Evolutionary conservation across 768 basidiomycete genomes (phyloP), one percentile per base, ranked within the genome.

Genomic region (Rhodosporidiobolus odoratus): DNA sequence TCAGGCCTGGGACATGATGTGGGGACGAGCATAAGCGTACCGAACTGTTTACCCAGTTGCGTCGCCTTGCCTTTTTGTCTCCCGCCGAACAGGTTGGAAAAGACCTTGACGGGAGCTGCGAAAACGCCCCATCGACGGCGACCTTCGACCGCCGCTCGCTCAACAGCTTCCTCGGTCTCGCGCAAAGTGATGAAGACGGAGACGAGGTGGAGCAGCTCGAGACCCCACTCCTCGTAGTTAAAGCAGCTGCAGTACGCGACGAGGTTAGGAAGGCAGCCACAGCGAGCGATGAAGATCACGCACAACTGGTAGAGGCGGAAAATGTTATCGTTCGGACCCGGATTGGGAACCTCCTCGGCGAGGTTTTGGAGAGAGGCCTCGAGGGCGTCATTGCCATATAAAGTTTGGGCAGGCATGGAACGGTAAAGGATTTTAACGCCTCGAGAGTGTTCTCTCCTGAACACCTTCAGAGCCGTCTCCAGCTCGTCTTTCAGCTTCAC

Each of bases 161-260:
- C 67, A 8, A 70, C 85, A 83, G 77, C 27, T 54, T 66, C 66
- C 41, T 91, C 88, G 47, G 86, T 84, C 63, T 81, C 84, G 64
- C 89, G 88, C 56, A 97, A 87, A 65, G 88, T 83, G 60, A 86
- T 83, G 84, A 97, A 90, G 13, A 90, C 88, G 77, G 93, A 90
- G 0, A 91, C 84, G 17, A 98, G 85, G 27, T 86, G 86, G 40
- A 89, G 82, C 60, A 95, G 80, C 79, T 98, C 95, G 67, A 85
- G 83, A 13, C 91, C 85, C 78, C 97, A 97, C 78, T 98, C 96
- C 80, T 99, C 92, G 53, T 97, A 79, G 0, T 92, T 95, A 80
- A 97, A 99, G 73, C 96, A 89, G 80, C 95, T 97, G 82, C 93
- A 45, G 43, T 12, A 45, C 13, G 95, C 77, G 94, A 95, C 0